Evolutionary conservation across 2,329 filamentous ascomycete genomes (phyloP), one percentile per base, ranked within the genome.

Genomic region (Paradendryphiella salina): DNA sequence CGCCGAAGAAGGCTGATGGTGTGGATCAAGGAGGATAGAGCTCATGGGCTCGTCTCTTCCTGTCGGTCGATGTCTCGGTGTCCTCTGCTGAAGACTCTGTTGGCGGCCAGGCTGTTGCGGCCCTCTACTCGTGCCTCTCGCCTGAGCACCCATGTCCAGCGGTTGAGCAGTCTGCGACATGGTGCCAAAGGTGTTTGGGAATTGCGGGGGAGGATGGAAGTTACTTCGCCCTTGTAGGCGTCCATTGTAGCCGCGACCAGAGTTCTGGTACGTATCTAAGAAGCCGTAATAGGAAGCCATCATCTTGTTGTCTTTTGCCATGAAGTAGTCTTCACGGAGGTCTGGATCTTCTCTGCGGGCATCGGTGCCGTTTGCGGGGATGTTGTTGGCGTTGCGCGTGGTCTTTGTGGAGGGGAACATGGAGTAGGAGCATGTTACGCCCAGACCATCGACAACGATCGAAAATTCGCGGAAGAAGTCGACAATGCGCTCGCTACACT

Each of bases 401-500:
- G 86, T 88, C 70, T 91, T 93, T 73, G 96, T 92, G 76, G 97
- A 97, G 57, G 96, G 90, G 65, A 99, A 99, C 29, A 96, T 90
- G 3, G 94, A 94, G 75, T 96, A 97, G 1, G 93, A 96, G 73
- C 94, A 99, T 9, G 97, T 90, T 60, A 96, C 93, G 17, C 94
- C 94, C 29, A 99, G 82, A 0, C 94, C 94, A 67, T 99, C 94
- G 13, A 99, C 93, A 63, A 99, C 92, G 17, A 99, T 86, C 0
- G 94, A 97, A 63, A 97, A 96, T 70, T 99, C 94, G 32, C 94
- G 86, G 78, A 99, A 97, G 74, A 99, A 99, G 74, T 99, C 94
- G 51, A 97, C 87, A 57, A 99, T 87, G 52, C 92, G 89, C 61
- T 97, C 93, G 69, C 89, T 93, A 72, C 89, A 95, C 61, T 86